Evolutionary conservation across 2,329 filamentous ascomycete genomes (phyloP).

Genomic region (Neobulgaria alba): DNA sequence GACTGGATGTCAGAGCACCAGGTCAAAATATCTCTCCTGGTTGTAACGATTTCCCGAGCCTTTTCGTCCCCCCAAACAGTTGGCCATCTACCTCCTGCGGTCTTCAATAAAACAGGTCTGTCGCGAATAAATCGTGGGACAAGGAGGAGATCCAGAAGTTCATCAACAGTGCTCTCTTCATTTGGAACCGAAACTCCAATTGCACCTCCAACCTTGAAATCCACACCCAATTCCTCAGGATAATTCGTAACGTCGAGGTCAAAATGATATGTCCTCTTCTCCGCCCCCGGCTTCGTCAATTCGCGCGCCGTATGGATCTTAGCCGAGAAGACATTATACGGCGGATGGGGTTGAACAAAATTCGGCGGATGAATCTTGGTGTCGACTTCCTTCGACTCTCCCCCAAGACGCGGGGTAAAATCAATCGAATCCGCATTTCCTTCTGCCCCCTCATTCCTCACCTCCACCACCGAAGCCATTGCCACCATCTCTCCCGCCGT

Average conservation of each 20-base stretch:
- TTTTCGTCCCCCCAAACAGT: constrained; percentile 95
- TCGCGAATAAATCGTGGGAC: constrained; percentile 77
- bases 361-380: constrained; percentile 65
- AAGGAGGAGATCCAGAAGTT: constrained; percentile 72
- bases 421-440: constrained; percentile 25
- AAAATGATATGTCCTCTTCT: constrained; percentile 97
- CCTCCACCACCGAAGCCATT: constrained; percentile 40
- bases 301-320: constrained; percentile 77
- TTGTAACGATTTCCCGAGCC: constrained; percentile 78
- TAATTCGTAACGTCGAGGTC: constrained; percentile 96
- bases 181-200: constrained; percentile 92
- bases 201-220: constrained; percentile 94
- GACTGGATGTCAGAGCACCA: constrained; percentile 96
- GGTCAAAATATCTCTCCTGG: constrained; percentile 80
- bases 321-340: constrained; percentile 86
- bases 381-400: constrained; percentile 34
- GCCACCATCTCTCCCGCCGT: constrained; percentile 34
- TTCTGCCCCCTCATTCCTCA: constrained; percentile 23
- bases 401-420: constrained; percentile 23
- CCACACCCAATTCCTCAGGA: constrained; percentile 70
- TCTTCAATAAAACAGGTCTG: constrained; percentile 72
- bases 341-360: constrained; percentile 91
- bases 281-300: constrained; percentile 77
- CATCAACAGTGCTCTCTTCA: constrained; percentile 65
- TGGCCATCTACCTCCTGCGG: constrained; percentile 79